Base-by-base conservation (phyloP, 148 eudicot genomes). In the Talinum fruticosum region DNA sequence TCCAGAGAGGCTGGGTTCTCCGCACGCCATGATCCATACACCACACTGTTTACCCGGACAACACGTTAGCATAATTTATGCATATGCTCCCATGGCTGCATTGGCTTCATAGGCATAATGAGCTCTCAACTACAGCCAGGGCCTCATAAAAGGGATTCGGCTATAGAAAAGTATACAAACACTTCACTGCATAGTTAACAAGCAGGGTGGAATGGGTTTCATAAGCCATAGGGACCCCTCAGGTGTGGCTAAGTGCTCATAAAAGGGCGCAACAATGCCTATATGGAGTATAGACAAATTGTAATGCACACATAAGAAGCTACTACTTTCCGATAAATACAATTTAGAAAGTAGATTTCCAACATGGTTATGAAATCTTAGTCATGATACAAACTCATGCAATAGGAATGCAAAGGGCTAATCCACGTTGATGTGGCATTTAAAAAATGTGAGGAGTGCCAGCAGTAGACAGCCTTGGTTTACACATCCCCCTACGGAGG, bases 351-450 rank as follows among this genome's bases (percentile, higher is more conserved):
- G 47, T 4, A 62, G 18, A 1, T 26, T 62, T 62, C 34, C 33
- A 61, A 10, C 15, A 62, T 62, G 15, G 66, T 12, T 62, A 28
- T 62, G 8, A 57, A 57, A 21, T 62, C 33, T 62, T 18, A 26
- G 16, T 62, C 66, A 64, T 7, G 57, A 4, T 68, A 32, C 18
- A 21, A 67, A 41, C 73, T 37, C 74, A 67, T 51, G 78, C 24
- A 30, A 75, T 41, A 44, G 8, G 37, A 18, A 0, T 51, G 47
- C 65, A 62, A 51, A 15, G 64, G 62, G 7, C n/a, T 51, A 44
- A 1, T 69, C 19, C 15, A 75, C 16, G 44, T 62, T 18, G 28
- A 81, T 33, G 13, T 18, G 19, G 23, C 12, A 57, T n/a, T 53
- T 6, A 66, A 73, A 70, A 12, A 45, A 30, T 41, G 35, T 35